Base-by-base conservation (phyloP, 257 asterid species). In the Nicotiana undulata region DNA sequence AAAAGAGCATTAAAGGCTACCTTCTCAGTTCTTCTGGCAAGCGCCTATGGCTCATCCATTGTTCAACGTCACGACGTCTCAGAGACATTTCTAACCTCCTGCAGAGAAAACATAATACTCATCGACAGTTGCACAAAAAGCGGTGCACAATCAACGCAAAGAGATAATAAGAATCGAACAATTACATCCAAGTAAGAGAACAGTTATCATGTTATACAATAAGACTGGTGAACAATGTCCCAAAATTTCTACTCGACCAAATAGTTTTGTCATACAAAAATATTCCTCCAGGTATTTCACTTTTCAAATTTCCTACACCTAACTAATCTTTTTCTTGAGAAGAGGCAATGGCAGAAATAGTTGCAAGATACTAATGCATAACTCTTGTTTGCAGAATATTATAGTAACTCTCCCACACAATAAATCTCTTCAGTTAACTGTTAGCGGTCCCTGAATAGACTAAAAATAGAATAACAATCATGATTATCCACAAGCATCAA, bases 21-120 rank as follows among this genome's bases (percentile, higher is more conserved):
- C 95, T 92, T 88, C 91, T 87, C 77, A 95, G 84, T 26, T 82
- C 90, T 84, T 82, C 88, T 28, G 98, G 98, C 88, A 95, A 87
- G 63, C 97, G 95, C 16, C 98, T 93, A 68, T 93, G 98, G 56
- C 97, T 90, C 98, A 95, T 93, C 98, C 98, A 95, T 82, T 88
- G 97, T 86, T 95, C 98, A 79, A 93, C 94, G 81, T 95, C 98
- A 52, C 98, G 97, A 58, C 92, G 92, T 80, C 97, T 90, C 68
- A 93, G 87, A 26, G 97, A 89, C 97, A 90, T 87, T 81, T 95
- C 98, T 79, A 91, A 83, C 86, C 91, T 89, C 92, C 98, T 95
- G 91, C 63, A 80, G 81, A 79, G 31, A 81, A 82, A 20, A 26
- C 29, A 12, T 22, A 55, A 37, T 77, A 28, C 5, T 34, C n/a